These are phyloP conservation scores for Schoenoplectus tabernaemontani DNA, from an alignment of 202 grass and related monocot genomes.

Conservation along the genomic window DNA sequence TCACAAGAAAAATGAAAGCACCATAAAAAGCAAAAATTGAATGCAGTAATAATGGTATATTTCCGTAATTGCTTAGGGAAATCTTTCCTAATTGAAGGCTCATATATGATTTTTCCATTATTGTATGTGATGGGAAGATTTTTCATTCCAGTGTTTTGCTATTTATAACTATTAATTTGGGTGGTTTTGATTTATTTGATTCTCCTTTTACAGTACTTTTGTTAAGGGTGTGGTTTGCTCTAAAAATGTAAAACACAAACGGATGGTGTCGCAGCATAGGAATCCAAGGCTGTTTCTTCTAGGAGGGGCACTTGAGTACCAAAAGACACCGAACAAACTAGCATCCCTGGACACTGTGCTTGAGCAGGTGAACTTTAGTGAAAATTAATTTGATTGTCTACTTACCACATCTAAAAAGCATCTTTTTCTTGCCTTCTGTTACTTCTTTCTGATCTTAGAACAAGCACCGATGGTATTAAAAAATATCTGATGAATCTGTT, in stretches of 20 bases:
- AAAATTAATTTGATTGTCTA: background rate
- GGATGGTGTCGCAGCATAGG: slow-evolving; percentile 85
- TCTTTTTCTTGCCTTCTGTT: background rate
- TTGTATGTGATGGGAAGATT: background rate
- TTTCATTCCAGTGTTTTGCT: background rate
- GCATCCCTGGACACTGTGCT: slow-evolving; percentile 73
- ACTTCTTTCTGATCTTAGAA: background rate
- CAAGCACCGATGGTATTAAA: background rate
- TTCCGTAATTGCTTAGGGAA: background rate
- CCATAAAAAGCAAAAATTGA: background rate
- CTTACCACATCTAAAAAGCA: background rate
- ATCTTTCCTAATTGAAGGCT: background rate
- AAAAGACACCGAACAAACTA: slow-evolving; percentile 77
- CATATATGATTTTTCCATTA: background rate
- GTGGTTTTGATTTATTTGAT: slow-evolving; percentile 18
- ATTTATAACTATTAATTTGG: slow-evolving; percentile 4
- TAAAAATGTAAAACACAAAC: slow-evolving; percentile 99
- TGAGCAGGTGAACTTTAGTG: slow-evolving; percentile 49
- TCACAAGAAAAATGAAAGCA: background rate
- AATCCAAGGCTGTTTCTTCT: slow-evolving; percentile 91
- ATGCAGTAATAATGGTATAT: background rate
- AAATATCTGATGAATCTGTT: background rate
- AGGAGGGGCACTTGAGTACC: slow-evolving; percentile 79
- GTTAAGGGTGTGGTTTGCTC: slow-evolving; percentile 95
- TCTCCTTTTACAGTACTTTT: slow-evolving; percentile 45